These are phyloP conservation scores for Chlorencoelia australis DNA, from an alignment of 2,329 filamentous ascomycete species.

Conservation along the genomic window DNA sequence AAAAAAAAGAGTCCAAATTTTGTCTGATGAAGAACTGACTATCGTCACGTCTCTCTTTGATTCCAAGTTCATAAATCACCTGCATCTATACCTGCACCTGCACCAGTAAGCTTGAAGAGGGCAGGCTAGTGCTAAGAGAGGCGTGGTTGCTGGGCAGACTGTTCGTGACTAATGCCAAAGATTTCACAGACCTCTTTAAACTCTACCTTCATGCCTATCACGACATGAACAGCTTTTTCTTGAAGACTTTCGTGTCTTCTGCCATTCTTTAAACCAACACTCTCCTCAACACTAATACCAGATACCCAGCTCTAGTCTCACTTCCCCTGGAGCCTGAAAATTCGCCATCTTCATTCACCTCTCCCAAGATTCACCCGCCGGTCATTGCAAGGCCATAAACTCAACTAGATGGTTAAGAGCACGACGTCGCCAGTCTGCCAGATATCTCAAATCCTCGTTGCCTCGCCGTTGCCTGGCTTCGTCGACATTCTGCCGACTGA, in stretches of 20 bases:
- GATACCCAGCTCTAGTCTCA: not conserved
- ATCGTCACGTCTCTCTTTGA: too few species aligned
- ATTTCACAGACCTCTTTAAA: constrained; percentile 14
- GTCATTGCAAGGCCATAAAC: not conserved
- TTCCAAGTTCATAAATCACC: too few species aligned
- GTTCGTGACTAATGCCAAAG: constrained; percentile 14
- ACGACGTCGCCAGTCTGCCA: not conserved
- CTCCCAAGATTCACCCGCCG: not conserved
- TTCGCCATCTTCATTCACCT: not conserved
- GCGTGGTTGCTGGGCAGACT: constrained; percentile 21
- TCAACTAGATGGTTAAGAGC: not conserved
- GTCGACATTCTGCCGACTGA: too few species aligned
- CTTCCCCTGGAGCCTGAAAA: not conserved
- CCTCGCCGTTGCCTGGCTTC: not conserved
- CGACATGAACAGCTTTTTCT: constrained; percentile 7
- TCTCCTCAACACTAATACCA: not conserved
- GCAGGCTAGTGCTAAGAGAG: too few species aligned
- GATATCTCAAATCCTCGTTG: not conserved
- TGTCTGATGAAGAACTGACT: too few species aligned
- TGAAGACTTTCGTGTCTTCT: constrained; percentile 16
- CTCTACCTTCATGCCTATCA: constrained; percentile 11
- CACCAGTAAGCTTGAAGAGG: too few species aligned
- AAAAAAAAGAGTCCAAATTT: too few species aligned
- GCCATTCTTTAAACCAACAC: constrained; percentile 14
- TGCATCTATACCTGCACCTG: not conserved